Conservation (phyloP, 352 stramenopile genomes). For the Blastocystis sp. region DNA sequence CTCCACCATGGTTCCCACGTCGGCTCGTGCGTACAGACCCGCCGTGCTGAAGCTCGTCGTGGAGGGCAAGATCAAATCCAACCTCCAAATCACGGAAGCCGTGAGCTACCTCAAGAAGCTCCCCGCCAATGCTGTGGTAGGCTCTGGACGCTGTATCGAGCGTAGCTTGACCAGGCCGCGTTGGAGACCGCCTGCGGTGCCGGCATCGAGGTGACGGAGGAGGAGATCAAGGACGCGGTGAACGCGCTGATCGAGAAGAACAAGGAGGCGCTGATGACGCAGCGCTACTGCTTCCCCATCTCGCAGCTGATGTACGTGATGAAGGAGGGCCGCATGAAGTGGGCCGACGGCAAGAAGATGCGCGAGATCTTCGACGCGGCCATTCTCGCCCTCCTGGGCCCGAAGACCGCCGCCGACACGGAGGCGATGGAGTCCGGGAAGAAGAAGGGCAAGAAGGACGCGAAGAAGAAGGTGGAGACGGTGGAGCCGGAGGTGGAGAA, state of each 20-base stretch:
- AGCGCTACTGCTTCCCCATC: slow-evolving; percentile 66
- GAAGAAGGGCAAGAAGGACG: slow-evolving; percentile 18
- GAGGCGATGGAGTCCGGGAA: neutral
- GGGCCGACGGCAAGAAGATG: slow-evolving; percentile 63
- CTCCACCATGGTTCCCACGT: slow-evolving; percentile 34
- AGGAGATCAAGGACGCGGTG: slow-evolving; percentile 47
- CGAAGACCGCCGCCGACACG: slow-evolving; percentile 17
- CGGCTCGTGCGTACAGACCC: slow-evolving; percentile 32
- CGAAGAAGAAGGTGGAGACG: slow-evolving; percentile 21
- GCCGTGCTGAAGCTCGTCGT: slow-evolving; percentile 39
- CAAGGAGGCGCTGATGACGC: neutral
- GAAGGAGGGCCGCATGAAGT: slow-evolving; percentile 64
- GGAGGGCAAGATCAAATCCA: slow-evolving; percentile 64
- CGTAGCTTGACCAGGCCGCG: neutral
- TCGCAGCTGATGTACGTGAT: slow-evolving; percentile 47
- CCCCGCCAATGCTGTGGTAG: slow-evolving; percentile 6
- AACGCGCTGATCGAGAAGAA: slow-evolving; percentile 34
- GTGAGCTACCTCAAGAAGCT: slow-evolving; percentile 55
- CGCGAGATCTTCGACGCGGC: slow-evolving; percentile 18
- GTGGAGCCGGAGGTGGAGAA: slow-evolving; percentile 22
- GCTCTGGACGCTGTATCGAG: neutral
- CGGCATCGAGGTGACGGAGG: slow-evolving; percentile 43
- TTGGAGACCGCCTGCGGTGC: slow-evolving; percentile 48
- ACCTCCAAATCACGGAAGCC: slow-evolving; percentile 61
- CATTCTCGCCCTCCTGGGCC: slow-evolving; percentile 41